Evolutionary conservation across 176 grass and related monocot species (phyloP).

Genomic region (Eleusine indica): DNA sequence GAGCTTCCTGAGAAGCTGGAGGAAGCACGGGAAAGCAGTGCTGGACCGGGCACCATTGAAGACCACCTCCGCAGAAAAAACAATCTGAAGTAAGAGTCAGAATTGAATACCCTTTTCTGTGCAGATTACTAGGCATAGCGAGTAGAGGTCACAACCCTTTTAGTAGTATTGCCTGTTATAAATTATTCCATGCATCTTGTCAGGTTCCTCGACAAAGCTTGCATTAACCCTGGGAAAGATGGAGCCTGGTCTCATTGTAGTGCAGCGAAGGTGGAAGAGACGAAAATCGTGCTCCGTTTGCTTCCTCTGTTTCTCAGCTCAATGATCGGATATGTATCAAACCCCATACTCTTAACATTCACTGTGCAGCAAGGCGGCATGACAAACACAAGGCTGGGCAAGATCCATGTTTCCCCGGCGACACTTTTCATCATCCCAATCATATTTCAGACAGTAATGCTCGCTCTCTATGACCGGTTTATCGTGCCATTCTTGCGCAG

Average conservation of each 20-base stretch:
- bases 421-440: slow-evolving; percentile 61
- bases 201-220: slow-evolving; percentile 71
- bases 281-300: slow-evolving; percentile 53
- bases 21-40: slow-evolving; percentile 26
- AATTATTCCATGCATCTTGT: slow-evolving; percentile 20
- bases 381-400: slow-evolving; percentile 61
- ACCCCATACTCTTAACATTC: slow-evolving; percentile 45
- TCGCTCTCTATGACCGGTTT: slow-evolving; percentile 50
- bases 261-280: slow-evolving; percentile 61
- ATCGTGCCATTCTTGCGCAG: slow-evolving; percentile 47
- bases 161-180: not conserved
- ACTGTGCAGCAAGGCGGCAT: slow-evolving; percentile 58
- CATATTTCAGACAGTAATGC: slow-evolving; percentile 55
- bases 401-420: slow-evolving; percentile 55
- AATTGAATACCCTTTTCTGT: not conserved
- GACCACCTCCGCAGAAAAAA: slow-evolving; percentile 4
- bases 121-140: not conserved
- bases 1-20: slow-evolving; percentile 51
- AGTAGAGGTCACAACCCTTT: not conserved
- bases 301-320: slow-evolving; percentile 66
- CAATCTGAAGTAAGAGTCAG: slow-evolving; percentile 35
- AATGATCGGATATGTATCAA: slow-evolving; percentile 48
- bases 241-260: slow-evolving; percentile 54
- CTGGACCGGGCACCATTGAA: not conserved
- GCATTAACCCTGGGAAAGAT: slow-evolving; percentile 41